phyloP scores from a whole-genome alignment of 257 asterid species.

The Fraxinus excelsior region DNA sequence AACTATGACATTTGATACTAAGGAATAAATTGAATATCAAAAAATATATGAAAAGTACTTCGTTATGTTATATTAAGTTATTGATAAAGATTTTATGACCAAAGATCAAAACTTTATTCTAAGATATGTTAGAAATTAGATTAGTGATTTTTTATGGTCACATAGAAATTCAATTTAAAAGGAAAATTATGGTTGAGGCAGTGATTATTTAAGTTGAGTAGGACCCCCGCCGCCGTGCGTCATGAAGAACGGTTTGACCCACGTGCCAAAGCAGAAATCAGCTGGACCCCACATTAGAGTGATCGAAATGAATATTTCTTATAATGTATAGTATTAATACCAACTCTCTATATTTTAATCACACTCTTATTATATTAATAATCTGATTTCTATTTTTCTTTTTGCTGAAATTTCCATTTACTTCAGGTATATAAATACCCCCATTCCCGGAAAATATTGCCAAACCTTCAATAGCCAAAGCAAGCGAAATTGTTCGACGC shows the following conservation, averaged over 20 bases:
- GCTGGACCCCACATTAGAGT: not conserved
- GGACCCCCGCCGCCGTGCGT: slow-evolving; percentile 11
- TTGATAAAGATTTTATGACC: no score
- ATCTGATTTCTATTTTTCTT: not conserved
- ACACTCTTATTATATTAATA: not conserved
- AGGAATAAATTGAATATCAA: no score
- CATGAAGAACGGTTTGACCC: not conserved
- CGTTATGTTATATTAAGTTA: no score
- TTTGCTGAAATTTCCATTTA: not conserved
- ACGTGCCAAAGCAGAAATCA: not conserved
- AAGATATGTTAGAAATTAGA: no score
- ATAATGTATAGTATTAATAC: not conserved
- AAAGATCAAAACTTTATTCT: no score
- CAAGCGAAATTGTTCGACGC: not conserved
- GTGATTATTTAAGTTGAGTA: not conserved
- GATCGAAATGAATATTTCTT: not conserved
- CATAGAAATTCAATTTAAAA: no score
- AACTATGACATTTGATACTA: no score
- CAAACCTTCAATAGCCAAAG: not conserved
- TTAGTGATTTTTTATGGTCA: no score
- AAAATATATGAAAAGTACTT: no score
- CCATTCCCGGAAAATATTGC: not conserved
- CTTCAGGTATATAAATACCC: not conserved
- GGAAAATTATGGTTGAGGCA: not conserved
- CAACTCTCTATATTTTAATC: not conserved